Evolutionary conservation across 345 rosid species (phyloP).

Genomic region (Eutrema japonicum): DNA sequence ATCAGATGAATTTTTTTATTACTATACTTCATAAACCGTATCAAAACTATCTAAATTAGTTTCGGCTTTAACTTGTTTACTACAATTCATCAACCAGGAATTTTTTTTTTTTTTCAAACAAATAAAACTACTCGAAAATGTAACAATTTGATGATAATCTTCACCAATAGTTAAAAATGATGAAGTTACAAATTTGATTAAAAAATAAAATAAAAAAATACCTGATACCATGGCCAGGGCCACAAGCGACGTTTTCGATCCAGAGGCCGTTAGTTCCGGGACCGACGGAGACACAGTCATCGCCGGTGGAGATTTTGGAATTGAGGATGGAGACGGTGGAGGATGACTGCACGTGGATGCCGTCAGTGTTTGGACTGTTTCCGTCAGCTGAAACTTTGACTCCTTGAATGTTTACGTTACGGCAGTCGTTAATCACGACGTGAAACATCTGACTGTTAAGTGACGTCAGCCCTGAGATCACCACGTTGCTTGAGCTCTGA

Average conservation of each 20-base stretch:
- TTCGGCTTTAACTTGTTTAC: neutral
- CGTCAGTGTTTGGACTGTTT: constrained; percentile 80
- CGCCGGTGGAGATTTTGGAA: constrained; percentile 58
- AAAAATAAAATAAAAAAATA: constrained; percentile 20
- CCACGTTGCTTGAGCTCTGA: constrained; percentile 56
- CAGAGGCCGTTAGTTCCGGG: constrained; percentile 62
- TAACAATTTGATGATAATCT: neutral
- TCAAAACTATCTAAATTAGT: neutral
- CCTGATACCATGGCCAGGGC: constrained; percentile 87
- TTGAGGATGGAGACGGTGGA: constrained; percentile 51
- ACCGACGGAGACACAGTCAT: constrained; percentile 73
- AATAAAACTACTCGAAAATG: no score
- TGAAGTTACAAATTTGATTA: neutral
- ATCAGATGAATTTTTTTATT: neutral
- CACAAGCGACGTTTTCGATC: constrained; percentile 61
- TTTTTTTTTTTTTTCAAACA: no score
- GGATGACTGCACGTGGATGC: constrained; percentile 66
- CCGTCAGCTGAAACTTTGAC: constrained; percentile 55
- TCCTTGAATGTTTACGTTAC: constrained; percentile 55
- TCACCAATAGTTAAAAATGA: neutral
- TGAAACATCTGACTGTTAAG: constrained; percentile 68
- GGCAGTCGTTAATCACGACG: constrained; percentile 61
- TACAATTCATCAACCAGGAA: neutral
- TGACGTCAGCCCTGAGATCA: constrained; percentile 56
- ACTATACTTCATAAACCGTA: neutral